Conservation (phyloP, 2,329 filamentous ascomycete genomes). For the Aspergillus unguis region DNA sequence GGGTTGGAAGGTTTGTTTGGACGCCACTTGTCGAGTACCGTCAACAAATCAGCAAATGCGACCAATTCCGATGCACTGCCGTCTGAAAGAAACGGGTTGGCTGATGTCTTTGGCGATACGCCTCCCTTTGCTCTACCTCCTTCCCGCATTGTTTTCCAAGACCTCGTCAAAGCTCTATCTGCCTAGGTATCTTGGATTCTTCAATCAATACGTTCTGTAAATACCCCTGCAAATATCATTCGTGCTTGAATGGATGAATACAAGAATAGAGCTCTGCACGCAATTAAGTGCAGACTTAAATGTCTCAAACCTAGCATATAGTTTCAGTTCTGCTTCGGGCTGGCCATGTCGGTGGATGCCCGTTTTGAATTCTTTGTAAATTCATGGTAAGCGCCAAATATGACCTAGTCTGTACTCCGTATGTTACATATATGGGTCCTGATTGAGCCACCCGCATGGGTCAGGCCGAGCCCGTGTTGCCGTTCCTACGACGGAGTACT, state of each 20-base stretch:
- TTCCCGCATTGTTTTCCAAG: constrained; percentile 37
- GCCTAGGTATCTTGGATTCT: constrained; percentile 2
- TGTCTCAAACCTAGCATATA: no score
- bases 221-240: not conserved
- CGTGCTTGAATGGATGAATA: not conserved
- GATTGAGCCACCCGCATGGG: no score
- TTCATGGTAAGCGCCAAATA: no score
- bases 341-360: no score
- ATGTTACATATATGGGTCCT: no score
- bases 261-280: no score
- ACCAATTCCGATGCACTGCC: constrained; percentile 8
- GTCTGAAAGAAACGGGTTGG: constrained; percentile 27
- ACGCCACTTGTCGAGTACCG: constrained; percentile 3
- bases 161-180: constrained; percentile 32
- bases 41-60: not conserved
- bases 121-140: constrained; percentile 40
- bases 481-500: no score
- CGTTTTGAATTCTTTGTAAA: no score
- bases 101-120: constrained; percentile 37
- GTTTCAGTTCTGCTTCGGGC: no score
- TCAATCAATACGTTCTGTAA: not conserved
- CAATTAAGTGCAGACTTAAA: no score
- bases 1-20: constrained; percentile 37
- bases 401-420: no score
- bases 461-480: no score